These are phyloP conservation scores for Mycena venus DNA, from an alignment of 768 basidiomycete species.

Conservation along the genomic window DNA sequence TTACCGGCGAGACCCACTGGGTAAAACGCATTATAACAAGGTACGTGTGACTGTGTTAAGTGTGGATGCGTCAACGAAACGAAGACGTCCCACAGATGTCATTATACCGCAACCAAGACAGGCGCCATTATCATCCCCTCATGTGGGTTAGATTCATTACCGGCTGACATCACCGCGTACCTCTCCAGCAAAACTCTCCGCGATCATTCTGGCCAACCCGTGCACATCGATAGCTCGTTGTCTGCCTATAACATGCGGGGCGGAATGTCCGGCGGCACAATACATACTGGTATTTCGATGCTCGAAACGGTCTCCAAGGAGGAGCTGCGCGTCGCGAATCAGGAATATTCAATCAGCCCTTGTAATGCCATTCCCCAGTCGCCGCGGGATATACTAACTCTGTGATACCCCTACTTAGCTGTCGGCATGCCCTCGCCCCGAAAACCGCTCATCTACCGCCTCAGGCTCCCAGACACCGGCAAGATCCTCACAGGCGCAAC, in stretches of 20 bases:
- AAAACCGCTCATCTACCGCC: slow-evolving; percentile 51
- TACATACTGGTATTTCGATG: slow-evolving; percentile 54
- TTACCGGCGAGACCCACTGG: slow-evolving; percentile 82
- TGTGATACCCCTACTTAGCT: slow-evolving; percentile 23
- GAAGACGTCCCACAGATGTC: slow-evolving; percentile 60
- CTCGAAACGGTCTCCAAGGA: slow-evolving; percentile 55
- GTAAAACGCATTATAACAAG: slow-evolving; percentile 68
- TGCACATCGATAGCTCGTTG: slow-evolving; percentile 66
- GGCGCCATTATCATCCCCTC: slow-evolving; percentile 84
- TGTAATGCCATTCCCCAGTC: slow-evolving; percentile 39
- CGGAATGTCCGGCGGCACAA: slow-evolving; percentile 75
- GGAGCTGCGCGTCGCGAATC: slow-evolving; percentile 45
- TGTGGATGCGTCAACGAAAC: slow-evolving; percentile 22
- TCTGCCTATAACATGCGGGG: slow-evolving; percentile 64
- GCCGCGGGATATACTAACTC: not conserved
- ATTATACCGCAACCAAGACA: slow-evolving; percentile 78
- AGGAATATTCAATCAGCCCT: slow-evolving; percentile 58
- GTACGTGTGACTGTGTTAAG: slow-evolving; percentile 55
- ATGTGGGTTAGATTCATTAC: slow-evolving; percentile 84
- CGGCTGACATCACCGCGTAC: slow-evolving; percentile 78
- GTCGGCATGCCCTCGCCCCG: slow-evolving; percentile 39
- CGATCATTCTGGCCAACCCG: slow-evolving; percentile 46
- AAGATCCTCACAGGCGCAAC: slow-evolving; percentile 48
- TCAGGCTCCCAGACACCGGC: slow-evolving; percentile 52
- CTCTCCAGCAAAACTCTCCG: slow-evolving; percentile 80